Percentiles rank a stretch among this genome's conserved stretches.
Evolutionary conservation across 805 yeast genomes (phyloP).

Genomic region (Kodamaea laetipori): DNA sequence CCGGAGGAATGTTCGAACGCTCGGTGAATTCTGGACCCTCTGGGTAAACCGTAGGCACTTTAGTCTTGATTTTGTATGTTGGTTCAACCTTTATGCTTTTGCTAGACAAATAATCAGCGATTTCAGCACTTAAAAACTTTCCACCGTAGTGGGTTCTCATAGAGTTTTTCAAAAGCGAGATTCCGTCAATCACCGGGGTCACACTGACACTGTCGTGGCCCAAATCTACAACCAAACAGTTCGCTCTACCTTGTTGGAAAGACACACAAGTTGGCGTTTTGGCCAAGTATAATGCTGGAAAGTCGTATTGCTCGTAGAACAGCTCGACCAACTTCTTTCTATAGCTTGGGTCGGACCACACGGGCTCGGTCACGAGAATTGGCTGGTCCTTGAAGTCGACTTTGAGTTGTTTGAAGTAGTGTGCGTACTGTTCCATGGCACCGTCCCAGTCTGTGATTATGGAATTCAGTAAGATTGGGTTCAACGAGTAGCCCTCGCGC

Average conservation of each 20-base stretch:
- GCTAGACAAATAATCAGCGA: slow-evolving; percentile 42
- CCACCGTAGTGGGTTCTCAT: slow-evolving; percentile 78
- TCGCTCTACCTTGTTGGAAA: slow-evolving; percentile 86
- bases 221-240: slow-evolving; percentile 80
- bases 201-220: slow-evolving; percentile 80
- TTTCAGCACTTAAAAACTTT: slow-evolving; percentile 57
- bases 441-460: slow-evolving; percentile 84
- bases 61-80: slow-evolving; percentile 53
- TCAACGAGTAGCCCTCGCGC: slow-evolving; percentile 50
- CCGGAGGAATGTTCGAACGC: slow-evolving; percentile 25
- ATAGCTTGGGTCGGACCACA: slow-evolving; percentile 73
- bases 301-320: slow-evolving; percentile 65
- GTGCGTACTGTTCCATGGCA: slow-evolving; percentile 70
- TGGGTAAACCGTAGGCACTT: slow-evolving; percentile 38
- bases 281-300: slow-evolving; percentile 80
- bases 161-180: slow-evolving; percentile 68
- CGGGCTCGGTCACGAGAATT: slow-evolving; percentile 79
- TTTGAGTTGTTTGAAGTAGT: slow-evolving; percentile 55
- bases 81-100: slow-evolving; percentile 34
- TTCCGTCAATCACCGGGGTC: slow-evolving; percentile 82
- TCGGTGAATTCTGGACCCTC: slow-evolving; percentile 26
- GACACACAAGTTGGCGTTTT: slow-evolving; percentile 86
- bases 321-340: slow-evolving; percentile 71
- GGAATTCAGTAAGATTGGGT: slow-evolving; percentile 61
- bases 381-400: slow-evolving; percentile 70